Evolutionary conservation across 176 grass and related monocot species (phyloP), one percentile per base, ranked within the genome.

Genomic region (Areca catechu): DNA sequence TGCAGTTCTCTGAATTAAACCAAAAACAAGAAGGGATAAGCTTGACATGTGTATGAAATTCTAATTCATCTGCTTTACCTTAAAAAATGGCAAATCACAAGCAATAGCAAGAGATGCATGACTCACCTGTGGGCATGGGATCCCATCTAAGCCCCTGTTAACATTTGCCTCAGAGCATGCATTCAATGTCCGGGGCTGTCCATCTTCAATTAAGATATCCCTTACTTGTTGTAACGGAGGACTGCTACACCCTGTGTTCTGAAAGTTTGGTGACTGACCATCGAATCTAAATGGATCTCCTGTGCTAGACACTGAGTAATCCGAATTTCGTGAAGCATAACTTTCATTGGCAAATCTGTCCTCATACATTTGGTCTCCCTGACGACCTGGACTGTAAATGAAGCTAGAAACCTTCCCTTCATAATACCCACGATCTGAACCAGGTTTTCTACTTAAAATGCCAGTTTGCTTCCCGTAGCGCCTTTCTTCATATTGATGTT

Each of bases 401-500:
- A 79, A 87, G 51, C 61, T 79, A 76, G 80, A 77, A 43, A 87
- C 72, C 65, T 96, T 96, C 24, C 80, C 83, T 27, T 87, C 71
- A 37, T 81, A 81, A 24, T 57, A 69, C 16, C 83, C 86, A 24
- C 68, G 65, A 67, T 96, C 86, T 79, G 91, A 96, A 61, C 86
- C 86, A 83, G 86, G 83, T 68, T 82, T 90, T 74, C 83, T 96
- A 79, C 67, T 87, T 43, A 96, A 57, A 63, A 71, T 68, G 19
- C 54, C 68, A 23, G 79, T 63, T 62, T 84, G 77, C 64, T 84
- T 87, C 21, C 91, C 86, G 58, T 47, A 63, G 50, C 7, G 34
- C 65, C 68, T 83, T 77, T 95, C 91, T 90, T 96, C 86, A 61
- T 87, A 90, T 54, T 90, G 83, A 56, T 79, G 60, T 51, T 90